phyloP scores from a whole-genome alignment of 768 basidiomycete species.

The Macrocybe gigantea region DNA sequence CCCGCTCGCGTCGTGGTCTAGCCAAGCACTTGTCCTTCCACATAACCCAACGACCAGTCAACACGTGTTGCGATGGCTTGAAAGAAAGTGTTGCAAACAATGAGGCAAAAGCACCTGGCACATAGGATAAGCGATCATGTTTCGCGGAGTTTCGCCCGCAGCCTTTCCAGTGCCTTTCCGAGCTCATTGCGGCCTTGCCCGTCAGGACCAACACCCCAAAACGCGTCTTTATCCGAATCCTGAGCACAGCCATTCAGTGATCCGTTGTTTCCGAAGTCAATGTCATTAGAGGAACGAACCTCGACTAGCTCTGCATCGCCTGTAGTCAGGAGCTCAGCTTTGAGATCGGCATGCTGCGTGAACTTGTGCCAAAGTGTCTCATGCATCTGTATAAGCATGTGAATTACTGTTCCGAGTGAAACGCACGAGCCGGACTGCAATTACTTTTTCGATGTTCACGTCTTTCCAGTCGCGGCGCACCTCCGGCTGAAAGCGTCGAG shows the following conservation, averaged over 20 bases:
- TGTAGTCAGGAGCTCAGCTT: constrained; percentile 54
- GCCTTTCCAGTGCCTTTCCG: constrained; percentile 61
- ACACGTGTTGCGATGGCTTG: too few species aligned
- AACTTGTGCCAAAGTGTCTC: constrained; percentile 62
- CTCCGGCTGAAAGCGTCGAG: constrained; percentile 56
- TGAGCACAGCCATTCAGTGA: constrained; percentile 17
- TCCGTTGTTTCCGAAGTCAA: neutral
- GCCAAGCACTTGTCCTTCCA: too few species aligned
- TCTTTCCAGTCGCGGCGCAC: constrained; percentile 64
- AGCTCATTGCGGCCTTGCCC: constrained; percentile 66
- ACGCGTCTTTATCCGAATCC: constrained; percentile 73
- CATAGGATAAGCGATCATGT: constrained; percentile 12
- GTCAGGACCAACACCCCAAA: constrained; percentile 74
- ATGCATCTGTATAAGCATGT: constrained; percentile 49
- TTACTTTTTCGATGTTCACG: constrained; percentile 61
- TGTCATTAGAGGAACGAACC: constrained; percentile 26
- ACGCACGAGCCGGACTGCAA: neutral
- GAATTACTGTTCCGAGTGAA: neutral
- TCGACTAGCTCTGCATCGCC: constrained; percentile 66
- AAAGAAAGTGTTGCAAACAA: constrained; percentile 5
- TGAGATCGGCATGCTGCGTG: constrained; percentile 58
- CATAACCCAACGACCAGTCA: too few species aligned
- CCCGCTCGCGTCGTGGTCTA: too few species aligned
- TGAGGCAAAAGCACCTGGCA: constrained; percentile 20
- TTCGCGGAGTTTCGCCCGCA: constrained; percentile 50